Conservation (phyloP, 805 yeast genomes). For the Yamadazyma philogaea region DNA sequence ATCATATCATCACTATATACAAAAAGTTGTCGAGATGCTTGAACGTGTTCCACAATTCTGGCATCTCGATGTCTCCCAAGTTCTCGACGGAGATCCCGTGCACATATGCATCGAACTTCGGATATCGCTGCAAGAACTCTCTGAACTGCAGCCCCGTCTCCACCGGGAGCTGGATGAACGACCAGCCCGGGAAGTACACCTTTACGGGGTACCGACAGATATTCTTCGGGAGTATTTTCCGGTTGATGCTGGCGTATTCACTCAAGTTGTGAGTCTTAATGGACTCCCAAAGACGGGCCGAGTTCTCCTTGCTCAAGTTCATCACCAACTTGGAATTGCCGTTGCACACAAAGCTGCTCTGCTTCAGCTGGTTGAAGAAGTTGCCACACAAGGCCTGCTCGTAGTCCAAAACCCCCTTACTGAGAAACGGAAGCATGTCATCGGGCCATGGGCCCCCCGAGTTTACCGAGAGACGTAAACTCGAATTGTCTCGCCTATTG, state of each 20-base stretch:
- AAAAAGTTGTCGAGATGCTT: conserved; percentile 36
- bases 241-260: conserved; percentile 23
- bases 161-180: conserved; percentile 29
- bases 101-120: conserved; percentile 15
- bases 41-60: conserved; percentile 32
- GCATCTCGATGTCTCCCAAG: conserved; percentile 12
- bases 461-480: conserved; percentile 31
- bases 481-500: background rate
- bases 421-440: conserved; percentile 14
- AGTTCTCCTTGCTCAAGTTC: conserved; percentile 64
- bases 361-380: conserved; percentile 81
- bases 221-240: conserved; percentile 25
- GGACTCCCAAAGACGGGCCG: conserved; percentile 56
- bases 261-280: conserved; percentile 35
- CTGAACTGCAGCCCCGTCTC: conserved; percentile 1
- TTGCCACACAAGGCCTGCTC: conserved; percentile 40
- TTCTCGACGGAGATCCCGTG: conserved; percentile 30
- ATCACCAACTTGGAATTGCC: conserved; percentile 82
- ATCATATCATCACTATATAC: conserved; percentile 24
- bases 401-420: conserved; percentile 19
- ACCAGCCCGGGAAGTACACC: conserved; percentile 40
- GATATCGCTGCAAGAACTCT: conserved; percentile 12
- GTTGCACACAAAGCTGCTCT: conserved; percentile 68
- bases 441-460: conserved; percentile 26
- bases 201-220: conserved; percentile 47